Conservation (phyloP, 2,329 filamentous ascomycete species). For the Aureobasidium sp. region DNA sequence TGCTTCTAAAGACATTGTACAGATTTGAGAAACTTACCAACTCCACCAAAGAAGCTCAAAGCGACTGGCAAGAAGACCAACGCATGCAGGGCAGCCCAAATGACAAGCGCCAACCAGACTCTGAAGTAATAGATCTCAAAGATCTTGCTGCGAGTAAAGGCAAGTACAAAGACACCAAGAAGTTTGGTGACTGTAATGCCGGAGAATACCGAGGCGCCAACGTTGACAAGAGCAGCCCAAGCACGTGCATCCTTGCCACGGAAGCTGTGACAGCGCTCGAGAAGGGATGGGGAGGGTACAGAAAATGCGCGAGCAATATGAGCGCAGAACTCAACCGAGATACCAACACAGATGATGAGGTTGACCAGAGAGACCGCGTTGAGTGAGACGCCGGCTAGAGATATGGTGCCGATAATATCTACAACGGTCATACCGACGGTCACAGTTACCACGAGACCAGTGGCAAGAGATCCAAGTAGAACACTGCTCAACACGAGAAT, state of each 20-base stretch:
- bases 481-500: constrained; percentile 75
- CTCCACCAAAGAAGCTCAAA: constrained; percentile 76
- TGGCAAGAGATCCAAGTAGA: constrained; percentile 76
- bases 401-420: constrained; percentile 94
- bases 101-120: constrained; percentile 85
- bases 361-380: constrained; percentile 96
- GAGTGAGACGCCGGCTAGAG: constrained; percentile 75
- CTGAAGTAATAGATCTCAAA: constrained; percentile 99
- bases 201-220: constrained; percentile 88
- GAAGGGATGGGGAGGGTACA: constrained; percentile 75
- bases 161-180: constrained; percentile 81
- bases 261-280: constrained; percentile 68
- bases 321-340: constrained; percentile 94
- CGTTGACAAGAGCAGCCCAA: constrained; percentile 90
- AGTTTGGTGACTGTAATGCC: constrained; percentile 96
- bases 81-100: constrained; percentile 83
- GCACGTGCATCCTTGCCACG: constrained; percentile 75
- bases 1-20: not conserved
- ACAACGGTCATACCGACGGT: constrained; percentile 91
- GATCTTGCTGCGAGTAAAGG: constrained; percentile 94
- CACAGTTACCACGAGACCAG: constrained; percentile 71
- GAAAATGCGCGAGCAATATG: constrained; percentile 95
- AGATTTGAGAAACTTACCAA: constrained; percentile 45
- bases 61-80: constrained; percentile 87
- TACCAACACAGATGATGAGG: constrained; percentile 92